These are phyloP conservation scores for Diatrype stigma DNA, from an alignment of 2,329 filamentous ascomycete genomes.

Conservation along the genomic window DNA sequence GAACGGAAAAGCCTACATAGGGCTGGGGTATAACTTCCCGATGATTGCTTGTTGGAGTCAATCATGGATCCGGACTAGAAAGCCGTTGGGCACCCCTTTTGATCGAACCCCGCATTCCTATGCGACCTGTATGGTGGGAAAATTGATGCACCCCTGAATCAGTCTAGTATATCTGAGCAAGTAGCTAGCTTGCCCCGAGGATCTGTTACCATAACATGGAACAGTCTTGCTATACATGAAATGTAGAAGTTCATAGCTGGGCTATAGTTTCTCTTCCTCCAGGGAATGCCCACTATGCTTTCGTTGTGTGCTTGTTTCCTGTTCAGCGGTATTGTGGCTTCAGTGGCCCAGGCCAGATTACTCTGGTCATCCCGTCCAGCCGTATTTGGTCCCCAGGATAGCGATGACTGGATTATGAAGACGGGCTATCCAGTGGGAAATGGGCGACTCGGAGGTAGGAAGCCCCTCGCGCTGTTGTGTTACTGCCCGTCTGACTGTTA, in stretches of 20 bases:
- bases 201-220: neutral
- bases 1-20: no score
- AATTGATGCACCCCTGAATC: neutral
- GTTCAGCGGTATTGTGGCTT: neutral
- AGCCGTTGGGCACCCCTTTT: neutral
- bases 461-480: neutral
- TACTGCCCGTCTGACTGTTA: neutral
- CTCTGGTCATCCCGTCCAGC: constrained; percentile 16
- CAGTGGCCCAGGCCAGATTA: constrained; percentile 7
- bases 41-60: no score
- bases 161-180: neutral
- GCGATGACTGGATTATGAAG: constrained; percentile 25
- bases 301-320: neutral
- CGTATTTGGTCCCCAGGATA: constrained; percentile 10
- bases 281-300: neutral
- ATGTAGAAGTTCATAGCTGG: neutral
- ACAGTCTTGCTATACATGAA: neutral
- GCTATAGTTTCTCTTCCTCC: neutral
- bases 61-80: no score
- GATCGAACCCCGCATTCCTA: neutral
- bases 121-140: neutral
- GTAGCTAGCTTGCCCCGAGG: neutral
- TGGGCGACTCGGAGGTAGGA: constrained; percentile 39
- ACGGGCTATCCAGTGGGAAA: constrained; percentile 44
- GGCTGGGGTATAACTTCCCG: no score